Base-by-base conservation (phyloP, 2,329 filamentous ascomycete species). In the Fusarium sp. region DNA sequence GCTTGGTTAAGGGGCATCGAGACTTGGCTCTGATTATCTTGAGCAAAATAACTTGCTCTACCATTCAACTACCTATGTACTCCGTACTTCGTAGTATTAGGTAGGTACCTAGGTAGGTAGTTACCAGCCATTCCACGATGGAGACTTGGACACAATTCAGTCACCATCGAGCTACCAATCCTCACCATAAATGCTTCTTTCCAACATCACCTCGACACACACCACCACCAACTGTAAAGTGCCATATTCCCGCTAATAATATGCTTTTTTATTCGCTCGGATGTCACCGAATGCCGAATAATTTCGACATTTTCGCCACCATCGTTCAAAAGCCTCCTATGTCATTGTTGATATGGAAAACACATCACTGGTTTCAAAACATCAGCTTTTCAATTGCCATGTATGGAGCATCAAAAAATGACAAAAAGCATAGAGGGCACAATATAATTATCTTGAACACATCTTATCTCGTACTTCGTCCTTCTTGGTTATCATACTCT, bases 211-310 rank as follows among this genome's bases (percentile, higher is more conserved):
- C 20, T 15, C 17, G 7, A 6, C 10, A 61, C 32, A 63, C 33
- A 49, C 58, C 57, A 63, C 46, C 40, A 48, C 47, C 20, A 50
- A 30, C 20, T 20, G 22, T 33, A 50, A 45, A 63, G 49, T 35
- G 51, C 41, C 27, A 44, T 35, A 17, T 30, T 35, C 20, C 37
- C 52, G 53, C 62, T 13, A 30, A 46, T 35, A 47, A 62, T 56
- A 69, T 66, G 65, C 65, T 66, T 68, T 65, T 64, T 47, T 56
- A 27, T 23, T 25, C 44, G n/a, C 17, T 56, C 55, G 47, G 43
- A 58, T 63, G 57, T 47, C 51, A 59, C 64, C 51, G 57, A 62
- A 17, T 39, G 39, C 44, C 20, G 9, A 54, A 37, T 30, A 33
- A 49, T 43, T 62, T 66, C 39, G 17, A 46, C 37, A n/a, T 30